These are phyloP conservation scores for Neodidymelliopsis sp. DNA, from an alignment of 2,329 filamentous ascomycete genomes.

Conservation along the genomic window DNA sequence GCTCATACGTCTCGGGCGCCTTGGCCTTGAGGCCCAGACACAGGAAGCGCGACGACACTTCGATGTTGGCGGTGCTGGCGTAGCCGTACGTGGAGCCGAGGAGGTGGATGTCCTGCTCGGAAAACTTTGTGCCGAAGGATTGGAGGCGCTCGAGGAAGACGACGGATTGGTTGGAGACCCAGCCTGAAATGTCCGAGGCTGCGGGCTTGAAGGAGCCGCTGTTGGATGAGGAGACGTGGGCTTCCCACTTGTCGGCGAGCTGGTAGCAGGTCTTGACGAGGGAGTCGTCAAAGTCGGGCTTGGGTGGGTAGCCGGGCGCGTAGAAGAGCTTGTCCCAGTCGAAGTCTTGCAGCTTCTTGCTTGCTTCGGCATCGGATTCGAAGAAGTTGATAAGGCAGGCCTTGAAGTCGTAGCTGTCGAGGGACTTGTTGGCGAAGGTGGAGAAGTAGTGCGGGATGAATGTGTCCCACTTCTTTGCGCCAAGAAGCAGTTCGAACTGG, in stretches of 20 bases:
- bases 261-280: constrained; percentile 86
- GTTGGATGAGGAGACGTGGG: constrained; percentile 46
- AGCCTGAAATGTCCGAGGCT: constrained; percentile 72
- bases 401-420: constrained; percentile 96
- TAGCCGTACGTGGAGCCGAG: constrained; percentile 78
- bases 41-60: constrained; percentile 83
- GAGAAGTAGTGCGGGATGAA: constrained; percentile 97
- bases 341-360: constrained; percentile 71
- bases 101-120: constrained; percentile 68
- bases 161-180: constrained; percentile 86
- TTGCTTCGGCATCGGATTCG: constrained; percentile 66
- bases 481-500: constrained; percentile 84
- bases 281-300: constrained; percentile 88
- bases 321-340: constrained; percentile 95
- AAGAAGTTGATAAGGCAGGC: constrained; percentile 88
- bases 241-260: constrained; percentile 82
- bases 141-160: constrained; percentile 88
- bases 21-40: constrained; percentile 78
- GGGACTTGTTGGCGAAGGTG: constrained; percentile 81
- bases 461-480: constrained; percentile 86
- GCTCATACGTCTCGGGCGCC: constrained; percentile 72
- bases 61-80: constrained; percentile 79
- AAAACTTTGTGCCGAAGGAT: constrained; percentile 69
- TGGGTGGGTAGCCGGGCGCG: constrained; percentile 84
- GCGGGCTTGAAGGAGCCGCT: constrained; percentile 64